These are phyloP conservation scores for Ganoderma leucocontextum DNA, from an alignment of 1,284 basidiomycete species.

Conservation along the genomic window DNA sequence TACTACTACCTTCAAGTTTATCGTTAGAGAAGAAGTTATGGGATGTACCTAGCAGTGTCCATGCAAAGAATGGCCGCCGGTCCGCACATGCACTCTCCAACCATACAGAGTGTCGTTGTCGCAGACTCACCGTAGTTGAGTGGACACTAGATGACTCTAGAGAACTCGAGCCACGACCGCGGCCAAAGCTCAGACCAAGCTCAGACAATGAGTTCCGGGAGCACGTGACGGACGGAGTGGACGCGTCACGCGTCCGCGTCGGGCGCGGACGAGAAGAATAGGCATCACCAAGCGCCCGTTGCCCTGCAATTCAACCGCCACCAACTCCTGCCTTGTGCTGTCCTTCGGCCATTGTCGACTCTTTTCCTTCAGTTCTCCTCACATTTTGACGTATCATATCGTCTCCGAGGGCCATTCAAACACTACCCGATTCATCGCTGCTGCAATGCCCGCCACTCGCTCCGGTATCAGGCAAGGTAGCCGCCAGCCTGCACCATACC, in stretches of 20 bases:
- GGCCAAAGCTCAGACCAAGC: neutral
- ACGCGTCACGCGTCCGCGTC: constrained; percentile 22
- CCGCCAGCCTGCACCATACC: constrained; percentile 20
- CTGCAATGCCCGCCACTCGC: constrained; percentile 32
- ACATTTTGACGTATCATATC: neutral
- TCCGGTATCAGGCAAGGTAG: constrained; percentile 20
- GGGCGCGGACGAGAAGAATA: constrained; percentile 20
- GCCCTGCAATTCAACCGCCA: constrained; percentile 27
- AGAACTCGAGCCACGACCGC: neutral
- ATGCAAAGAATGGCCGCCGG: neutral
- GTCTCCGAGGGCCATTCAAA: neutral
- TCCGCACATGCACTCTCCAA: neutral
- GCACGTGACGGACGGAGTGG: constrained; percentile 25
- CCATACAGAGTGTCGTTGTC: neutral
- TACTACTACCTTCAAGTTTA: neutral
- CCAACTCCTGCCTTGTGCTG: neutral
- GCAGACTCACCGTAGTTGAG: neutral
- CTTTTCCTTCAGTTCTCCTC: neutral
- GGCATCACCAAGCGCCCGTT: neutral
- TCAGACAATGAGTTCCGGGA: constrained; percentile 5
- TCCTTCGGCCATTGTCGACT: neutral
- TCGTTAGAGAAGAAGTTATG: neutral
- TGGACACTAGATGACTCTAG: neutral
- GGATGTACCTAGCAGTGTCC: neutral
- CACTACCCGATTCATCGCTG: neutral